Evolutionary conservation across 352 stramenopile species (phyloP).

Genomic region (Aphanomyces astaci): DNA sequence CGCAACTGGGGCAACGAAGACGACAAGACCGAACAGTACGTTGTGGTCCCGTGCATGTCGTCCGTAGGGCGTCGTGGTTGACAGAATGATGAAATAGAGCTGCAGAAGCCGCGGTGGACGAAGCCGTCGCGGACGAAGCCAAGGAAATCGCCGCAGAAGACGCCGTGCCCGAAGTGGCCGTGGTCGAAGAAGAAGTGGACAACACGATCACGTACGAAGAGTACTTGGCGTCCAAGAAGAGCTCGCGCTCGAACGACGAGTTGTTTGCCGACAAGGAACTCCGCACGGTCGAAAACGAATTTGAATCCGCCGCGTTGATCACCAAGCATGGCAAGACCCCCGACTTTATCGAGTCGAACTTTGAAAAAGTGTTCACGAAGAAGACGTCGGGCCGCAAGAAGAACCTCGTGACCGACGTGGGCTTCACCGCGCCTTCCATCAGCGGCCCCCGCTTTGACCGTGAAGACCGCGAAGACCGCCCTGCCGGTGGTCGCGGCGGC

Average conservation of each 20-base stretch:
- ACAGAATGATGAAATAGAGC: conserved; percentile 23
- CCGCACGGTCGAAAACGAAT: conserved; percentile 87
- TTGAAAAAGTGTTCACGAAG: conserved; percentile 93
- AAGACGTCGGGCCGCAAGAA: conserved; percentile 93
- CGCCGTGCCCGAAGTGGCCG: conserved; percentile 27
- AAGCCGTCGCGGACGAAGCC: conserved; percentile 42
- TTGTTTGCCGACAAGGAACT: conserved; percentile 75
- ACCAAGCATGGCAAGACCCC: conserved; percentile 81
- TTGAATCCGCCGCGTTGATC: conserved; percentile 58
- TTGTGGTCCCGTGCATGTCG: conserved; percentile 25
- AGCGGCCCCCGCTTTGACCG: conserved; percentile 58
- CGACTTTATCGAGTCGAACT: conserved; percentile 81
- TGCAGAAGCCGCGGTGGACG: conserved; percentile 42
- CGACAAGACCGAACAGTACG: conserved; percentile 85
- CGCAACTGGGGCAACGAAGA: conserved; percentile 96
- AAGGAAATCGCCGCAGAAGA: conserved; percentile 43
- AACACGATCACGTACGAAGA: conserved; percentile 77
- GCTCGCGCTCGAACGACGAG: conserved; percentile 55
- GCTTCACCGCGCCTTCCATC: conserved; percentile 52
- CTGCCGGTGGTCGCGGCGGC: conserved; percentile 35
- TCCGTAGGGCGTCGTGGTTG: not conserved
- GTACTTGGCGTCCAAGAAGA: conserved; percentile 70
- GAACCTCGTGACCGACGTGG: conserved; percentile 83
- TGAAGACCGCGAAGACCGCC: conserved; percentile 40
- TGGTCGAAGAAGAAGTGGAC: conserved; percentile 69